A percentile compares a stretch with the other conserved stretches of the same genome.
These are phyloP conservation scores for Colletotrichum phormii DNA, from an alignment of 2,329 filamentous ascomycete genomes.

Conservation along the genomic window DNA sequence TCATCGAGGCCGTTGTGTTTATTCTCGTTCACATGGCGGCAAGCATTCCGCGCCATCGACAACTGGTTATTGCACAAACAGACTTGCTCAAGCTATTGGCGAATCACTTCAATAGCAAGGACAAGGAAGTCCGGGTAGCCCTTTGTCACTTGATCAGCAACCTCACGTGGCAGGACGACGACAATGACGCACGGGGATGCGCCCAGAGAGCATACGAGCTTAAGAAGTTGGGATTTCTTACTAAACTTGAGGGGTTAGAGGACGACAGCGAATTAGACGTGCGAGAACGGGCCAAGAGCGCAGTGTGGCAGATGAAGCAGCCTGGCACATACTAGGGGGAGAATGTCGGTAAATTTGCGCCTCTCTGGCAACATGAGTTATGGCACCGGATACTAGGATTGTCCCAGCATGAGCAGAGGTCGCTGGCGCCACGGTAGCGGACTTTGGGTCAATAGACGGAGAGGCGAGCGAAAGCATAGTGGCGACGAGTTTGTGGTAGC, in stretches of 20 bases:
- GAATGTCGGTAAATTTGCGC: not conserved
- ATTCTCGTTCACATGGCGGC: slow-evolving; percentile 91
- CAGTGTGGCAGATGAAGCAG: slow-evolving; percentile 76
- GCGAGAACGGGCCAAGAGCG: slow-evolving; percentile 84
- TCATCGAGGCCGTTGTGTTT: slow-evolving; percentile 82
- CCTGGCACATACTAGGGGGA: slow-evolving; percentile 24
- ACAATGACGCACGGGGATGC: slow-evolving; percentile 73
- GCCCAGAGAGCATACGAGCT: slow-evolving; percentile 76
- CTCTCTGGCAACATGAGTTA: not conserved
- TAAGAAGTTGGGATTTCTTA: slow-evolving; percentile 76
- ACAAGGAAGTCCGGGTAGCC: slow-evolving; percentile 79
- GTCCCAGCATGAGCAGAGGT: not conserved
- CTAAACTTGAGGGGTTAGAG: slow-evolving; percentile 71
- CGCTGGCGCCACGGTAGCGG: not conserved
- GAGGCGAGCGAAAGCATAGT: not conserved
- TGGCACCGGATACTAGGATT: not conserved
- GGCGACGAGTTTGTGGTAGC: not conserved
- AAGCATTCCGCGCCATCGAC: slow-evolving; percentile 80
- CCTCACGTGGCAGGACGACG: slow-evolving; percentile 84
- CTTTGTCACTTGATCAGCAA: slow-evolving; percentile 90
- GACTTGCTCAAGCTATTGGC: slow-evolving; percentile 79
- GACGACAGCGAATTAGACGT: slow-evolving; percentile 84
- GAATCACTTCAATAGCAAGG: slow-evolving; percentile 78
- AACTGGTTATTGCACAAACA: slow-evolving; percentile 81
- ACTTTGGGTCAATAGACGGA: slow-evolving; percentile 12